These are phyloP conservation scores for Didymella exigua DNA, from an alignment of 2,329 filamentous ascomycete species.

Conservation along the genomic window DNA sequence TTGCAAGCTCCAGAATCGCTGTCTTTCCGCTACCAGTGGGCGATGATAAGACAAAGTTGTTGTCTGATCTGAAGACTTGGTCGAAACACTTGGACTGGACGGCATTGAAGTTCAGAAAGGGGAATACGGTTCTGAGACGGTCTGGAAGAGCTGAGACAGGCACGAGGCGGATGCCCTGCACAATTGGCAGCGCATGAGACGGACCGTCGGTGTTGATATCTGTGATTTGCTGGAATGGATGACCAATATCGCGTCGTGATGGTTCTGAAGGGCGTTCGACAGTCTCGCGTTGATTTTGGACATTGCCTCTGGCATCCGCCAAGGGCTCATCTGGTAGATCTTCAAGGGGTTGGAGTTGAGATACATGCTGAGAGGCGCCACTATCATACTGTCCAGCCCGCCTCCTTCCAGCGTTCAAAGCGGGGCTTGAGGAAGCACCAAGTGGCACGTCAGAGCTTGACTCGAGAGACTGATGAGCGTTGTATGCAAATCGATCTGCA, in stretches of 20 bases:
- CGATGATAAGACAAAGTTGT: conserved; percentile 80
- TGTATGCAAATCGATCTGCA: conserved; percentile 33
- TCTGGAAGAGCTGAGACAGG: conserved; percentile 69
- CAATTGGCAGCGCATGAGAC: conserved; percentile 40
- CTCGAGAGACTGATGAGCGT: conserved; percentile 20
- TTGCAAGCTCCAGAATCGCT: conserved; percentile 78
- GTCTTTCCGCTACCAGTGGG: conserved; percentile 89
- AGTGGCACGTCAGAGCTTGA: conserved; percentile 41
- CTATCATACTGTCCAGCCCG: conserved; percentile 16
- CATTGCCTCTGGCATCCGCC: neutral
- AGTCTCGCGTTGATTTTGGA: neutral
- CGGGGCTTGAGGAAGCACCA: conserved; percentile 49
- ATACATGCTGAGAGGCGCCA: neutral
- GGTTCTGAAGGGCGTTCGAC: neutral
- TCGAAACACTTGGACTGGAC: conserved; percentile 81
- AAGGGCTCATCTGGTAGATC: neutral
- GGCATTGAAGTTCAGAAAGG: conserved; percentile 78
- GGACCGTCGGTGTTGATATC: neutral
- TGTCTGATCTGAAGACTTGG: conserved; percentile 66
- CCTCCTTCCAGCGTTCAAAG: conserved; percentile 46
- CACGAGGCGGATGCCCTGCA: conserved; percentile 66
- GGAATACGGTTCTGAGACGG: conserved; percentile 71
- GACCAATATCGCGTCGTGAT: neutral
- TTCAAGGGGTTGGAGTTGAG: neutral
- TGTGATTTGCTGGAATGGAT: neutral